Conservation (phyloP, 345 rosid species). For the Zanthoxylum bungeanum region DNA sequence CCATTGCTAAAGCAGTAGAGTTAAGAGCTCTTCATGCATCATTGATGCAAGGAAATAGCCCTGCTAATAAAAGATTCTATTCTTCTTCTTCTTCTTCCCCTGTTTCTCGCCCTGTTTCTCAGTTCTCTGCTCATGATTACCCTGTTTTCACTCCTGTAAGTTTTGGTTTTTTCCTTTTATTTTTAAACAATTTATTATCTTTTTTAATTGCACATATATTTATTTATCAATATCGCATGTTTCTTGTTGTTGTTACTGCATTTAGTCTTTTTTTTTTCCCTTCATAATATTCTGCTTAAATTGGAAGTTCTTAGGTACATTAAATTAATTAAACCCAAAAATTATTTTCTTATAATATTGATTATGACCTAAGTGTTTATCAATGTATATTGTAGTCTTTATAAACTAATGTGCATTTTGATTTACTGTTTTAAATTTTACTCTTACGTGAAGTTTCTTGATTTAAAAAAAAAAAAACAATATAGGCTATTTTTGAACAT, state of each 20-base stretch:
- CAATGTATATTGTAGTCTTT: background rate
- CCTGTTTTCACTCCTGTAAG: constrained; percentile 97
- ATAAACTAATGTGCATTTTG: background rate
- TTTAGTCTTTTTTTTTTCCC: constrained; percentile 12
- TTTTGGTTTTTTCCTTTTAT: background rate
- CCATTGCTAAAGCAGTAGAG: constrained; percentile 88
- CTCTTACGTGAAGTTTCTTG: no score
- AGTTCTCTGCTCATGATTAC: constrained; percentile 82
- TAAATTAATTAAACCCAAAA: background rate
- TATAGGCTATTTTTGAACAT: no score
- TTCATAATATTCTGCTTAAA: constrained; percentile 10
- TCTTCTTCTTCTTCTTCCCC: constrained; percentile 66
- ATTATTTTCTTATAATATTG: background rate
- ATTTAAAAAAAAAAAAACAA: background rate
- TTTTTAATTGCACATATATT: background rate
- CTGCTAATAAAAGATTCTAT: constrained; percentile 45
- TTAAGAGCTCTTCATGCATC: constrained; percentile 82
- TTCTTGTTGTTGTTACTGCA: constrained; percentile 5
- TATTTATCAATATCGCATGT: background rate
- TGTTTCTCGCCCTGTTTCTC: constrained; percentile 50
- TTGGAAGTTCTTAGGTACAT: constrained; percentile 1
- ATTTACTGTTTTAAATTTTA: background rate
- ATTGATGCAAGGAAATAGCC: constrained; percentile 61
- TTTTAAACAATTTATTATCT: background rate
- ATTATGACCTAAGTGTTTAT: background rate